Evolutionary conservation across 768 basidiomycete genomes (phyloP).

Genomic region (Boletus edulis): DNA sequence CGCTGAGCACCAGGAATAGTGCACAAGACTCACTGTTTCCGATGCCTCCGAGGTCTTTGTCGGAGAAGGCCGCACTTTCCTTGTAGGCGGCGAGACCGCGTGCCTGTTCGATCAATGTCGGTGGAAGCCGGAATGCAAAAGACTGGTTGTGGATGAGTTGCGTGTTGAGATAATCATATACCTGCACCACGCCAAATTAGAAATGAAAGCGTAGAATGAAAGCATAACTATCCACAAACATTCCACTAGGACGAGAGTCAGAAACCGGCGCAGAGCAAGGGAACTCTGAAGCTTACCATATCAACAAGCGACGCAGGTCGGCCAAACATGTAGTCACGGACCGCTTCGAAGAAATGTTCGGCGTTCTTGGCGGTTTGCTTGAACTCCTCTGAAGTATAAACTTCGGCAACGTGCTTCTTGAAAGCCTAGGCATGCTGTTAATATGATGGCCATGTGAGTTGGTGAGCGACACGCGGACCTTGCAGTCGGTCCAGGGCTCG

Average conservation of each 20-base stretch:
- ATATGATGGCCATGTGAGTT: constrained; percentile 38
- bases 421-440: constrained; percentile 45
- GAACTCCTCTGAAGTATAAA: constrained; percentile 66
- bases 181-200: constrained; percentile 35
- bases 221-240: constrained; percentile 39
- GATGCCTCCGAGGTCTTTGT: constrained; percentile 56
- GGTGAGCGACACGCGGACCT: constrained; percentile 33
- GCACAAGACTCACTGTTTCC: constrained; percentile 61
- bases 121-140: constrained; percentile 74
- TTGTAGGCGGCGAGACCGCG: constrained; percentile 74
- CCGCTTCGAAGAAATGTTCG: constrained; percentile 57
- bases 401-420: constrained; percentile 59
- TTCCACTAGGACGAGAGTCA: constrained; percentile 58
- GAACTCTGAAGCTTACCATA: constrained; percentile 44
- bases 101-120: constrained; percentile 69
- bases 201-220: neutral
- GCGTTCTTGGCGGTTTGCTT: constrained; percentile 54
- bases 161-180: constrained; percentile 79
- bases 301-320: constrained; percentile 61
- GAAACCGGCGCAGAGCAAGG: neutral
- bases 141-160: constrained; percentile 79
- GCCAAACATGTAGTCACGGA: constrained; percentile 71
- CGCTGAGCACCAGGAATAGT: neutral
- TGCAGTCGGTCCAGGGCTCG: constrained; percentile 73
- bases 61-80: constrained; percentile 72